phyloP scores from a whole-genome alignment of 441 rosid species.

The Croton laevigatus region DNA sequence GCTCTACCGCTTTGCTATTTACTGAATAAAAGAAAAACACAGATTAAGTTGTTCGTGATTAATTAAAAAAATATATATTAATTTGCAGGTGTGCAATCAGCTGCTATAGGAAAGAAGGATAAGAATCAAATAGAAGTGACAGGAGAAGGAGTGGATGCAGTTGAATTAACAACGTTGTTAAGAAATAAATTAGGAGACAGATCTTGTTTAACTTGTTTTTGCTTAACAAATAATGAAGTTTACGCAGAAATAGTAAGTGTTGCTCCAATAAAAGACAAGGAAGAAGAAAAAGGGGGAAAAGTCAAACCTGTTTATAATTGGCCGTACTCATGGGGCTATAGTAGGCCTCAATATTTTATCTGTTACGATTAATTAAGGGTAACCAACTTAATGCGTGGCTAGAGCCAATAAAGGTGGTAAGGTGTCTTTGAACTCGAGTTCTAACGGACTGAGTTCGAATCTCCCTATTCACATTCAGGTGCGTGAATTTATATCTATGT shows the following conservation, averaged over 20 bases:
- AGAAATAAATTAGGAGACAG: constrained; percentile 22
- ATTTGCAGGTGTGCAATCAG: constrained; percentile 29
- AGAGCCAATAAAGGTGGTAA: too few species aligned
- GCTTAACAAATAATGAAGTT: background rate
- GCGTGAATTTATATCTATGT: too few species aligned
- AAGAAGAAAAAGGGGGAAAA: background rate
- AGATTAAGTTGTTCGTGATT: too few species aligned
- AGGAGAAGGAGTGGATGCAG: constrained; percentile 30
- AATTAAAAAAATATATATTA: background rate
- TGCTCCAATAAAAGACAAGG: background rate
- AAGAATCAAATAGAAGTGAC: constrained; percentile 21
- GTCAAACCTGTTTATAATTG: background rate
- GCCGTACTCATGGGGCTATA: background rate
- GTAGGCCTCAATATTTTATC: background rate
- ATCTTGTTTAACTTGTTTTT: background rate
- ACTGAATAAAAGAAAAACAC: too few species aligned
- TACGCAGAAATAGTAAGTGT: constrained; percentile 6
- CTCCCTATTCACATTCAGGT: too few species aligned
- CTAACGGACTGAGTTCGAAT: too few species aligned
- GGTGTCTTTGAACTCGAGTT: too few species aligned
- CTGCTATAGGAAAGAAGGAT: constrained; percentile 20
- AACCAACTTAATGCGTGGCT: too few species aligned
- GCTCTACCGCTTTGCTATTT: too few species aligned
- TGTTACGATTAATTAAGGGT: background rate
- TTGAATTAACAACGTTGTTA: constrained; percentile 3